phyloP scores from a whole-genome alignment of 2,329 filamentous ascomycete species.

The Botrytis porri region DNA sequence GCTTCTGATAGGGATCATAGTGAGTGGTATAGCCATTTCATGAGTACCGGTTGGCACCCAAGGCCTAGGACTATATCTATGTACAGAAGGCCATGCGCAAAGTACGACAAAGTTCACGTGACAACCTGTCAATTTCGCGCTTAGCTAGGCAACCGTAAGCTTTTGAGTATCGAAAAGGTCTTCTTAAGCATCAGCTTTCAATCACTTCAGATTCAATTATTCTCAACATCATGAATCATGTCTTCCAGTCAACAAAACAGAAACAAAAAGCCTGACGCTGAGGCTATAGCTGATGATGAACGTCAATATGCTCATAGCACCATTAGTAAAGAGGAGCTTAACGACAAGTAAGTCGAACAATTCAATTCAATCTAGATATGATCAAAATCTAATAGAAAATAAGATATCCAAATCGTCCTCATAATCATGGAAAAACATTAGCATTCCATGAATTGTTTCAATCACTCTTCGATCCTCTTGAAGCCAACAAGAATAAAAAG shows the following conservation, averaged over 20 bases:
- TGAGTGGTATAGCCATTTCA: background rate
- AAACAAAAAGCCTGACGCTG: conserved; percentile 25
- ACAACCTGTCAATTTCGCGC: conserved; percentile 2
- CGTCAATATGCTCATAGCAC: conserved; percentile 48
- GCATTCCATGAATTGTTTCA: conserved; percentile 77
- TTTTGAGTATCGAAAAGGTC: background rate
- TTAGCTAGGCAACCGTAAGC: background rate
- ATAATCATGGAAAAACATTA: conserved; percentile 74
- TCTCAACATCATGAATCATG: conserved; percentile 16
- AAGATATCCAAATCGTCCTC: conserved; percentile 78
- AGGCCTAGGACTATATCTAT: too few species aligned
- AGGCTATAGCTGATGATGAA: conserved; percentile 42
- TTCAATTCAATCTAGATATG: background rate
- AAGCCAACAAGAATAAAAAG: conserved; percentile 66
- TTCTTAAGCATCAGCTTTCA: background rate
- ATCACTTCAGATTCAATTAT: background rate
- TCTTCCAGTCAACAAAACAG: conserved; percentile 15
- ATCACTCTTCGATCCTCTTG: conserved; percentile 76
- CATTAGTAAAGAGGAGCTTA: conserved; percentile 34
- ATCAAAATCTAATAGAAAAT: background rate
- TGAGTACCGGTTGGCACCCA: background rate
- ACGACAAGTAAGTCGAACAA: conserved; percentile 28
- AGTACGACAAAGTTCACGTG: background rate
- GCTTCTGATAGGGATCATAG: background rate
- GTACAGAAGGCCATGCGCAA: background rate